Evolutionary conservation across 306 rosid genomes (phyloP).

Genomic region (Ceratonia siliqua): DNA sequence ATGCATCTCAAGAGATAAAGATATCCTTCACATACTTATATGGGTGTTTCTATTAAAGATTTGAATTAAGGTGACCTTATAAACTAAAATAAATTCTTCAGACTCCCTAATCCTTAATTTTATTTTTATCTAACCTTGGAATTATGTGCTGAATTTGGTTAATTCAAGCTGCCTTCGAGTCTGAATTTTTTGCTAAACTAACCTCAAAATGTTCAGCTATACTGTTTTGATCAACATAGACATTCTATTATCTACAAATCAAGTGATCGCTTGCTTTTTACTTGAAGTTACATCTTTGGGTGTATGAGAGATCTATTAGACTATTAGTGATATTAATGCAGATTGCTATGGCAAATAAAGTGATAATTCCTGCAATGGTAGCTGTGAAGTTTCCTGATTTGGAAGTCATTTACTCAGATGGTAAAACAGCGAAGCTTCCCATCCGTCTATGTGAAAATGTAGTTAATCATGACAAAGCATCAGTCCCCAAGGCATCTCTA

Average conservation of each 20-base stretch:
- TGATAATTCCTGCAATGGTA: constrained; percentile 62
- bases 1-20: not conserved
- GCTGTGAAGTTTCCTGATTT: constrained; percentile 80
- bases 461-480: constrained; percentile 40
- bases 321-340: constrained; percentile 37
- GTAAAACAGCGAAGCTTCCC: constrained; percentile 71
- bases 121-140: not conserved
- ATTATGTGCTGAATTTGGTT: not conserved
- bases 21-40: not conserved
- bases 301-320: constrained; percentile 23
- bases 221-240: constrained; percentile 5
- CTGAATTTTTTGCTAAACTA: constrained; percentile 20
- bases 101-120: not conserved
- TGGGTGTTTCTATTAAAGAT: not conserved
- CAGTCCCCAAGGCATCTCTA: constrained; percentile 64
- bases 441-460: constrained; percentile 37
- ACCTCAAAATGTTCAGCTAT: not conserved
- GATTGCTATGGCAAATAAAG: constrained; percentile 73
- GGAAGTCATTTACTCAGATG: constrained; percentile 61
- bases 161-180: constrained; percentile 4
- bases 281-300: not conserved
- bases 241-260: not conserved
- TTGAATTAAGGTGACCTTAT: constrained; percentile 1
- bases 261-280: constrained; percentile 8
- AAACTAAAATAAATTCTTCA: constrained; percentile 2